A percentile compares a stretch with the other conserved stretches of the same genome.
phyloP scores from a whole-genome alignment of 495 filamentous ascomycete species.

The Xylaria venustula region DNA sequence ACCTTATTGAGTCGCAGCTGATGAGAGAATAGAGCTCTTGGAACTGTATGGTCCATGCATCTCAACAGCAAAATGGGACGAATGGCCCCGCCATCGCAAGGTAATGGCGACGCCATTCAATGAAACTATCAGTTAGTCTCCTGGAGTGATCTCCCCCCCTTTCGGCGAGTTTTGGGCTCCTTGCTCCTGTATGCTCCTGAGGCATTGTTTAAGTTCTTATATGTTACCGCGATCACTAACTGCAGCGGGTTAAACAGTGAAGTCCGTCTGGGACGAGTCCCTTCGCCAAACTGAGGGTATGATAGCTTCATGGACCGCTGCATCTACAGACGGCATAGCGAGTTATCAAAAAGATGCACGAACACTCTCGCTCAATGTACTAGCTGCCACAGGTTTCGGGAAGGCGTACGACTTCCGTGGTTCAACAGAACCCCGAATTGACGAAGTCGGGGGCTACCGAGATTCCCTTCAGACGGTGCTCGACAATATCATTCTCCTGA shows the following conservation, averaged over 20 bases:
- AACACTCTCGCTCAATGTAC: constrained; percentile 37
- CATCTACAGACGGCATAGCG: constrained; percentile 9
- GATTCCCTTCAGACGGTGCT: constrained; percentile 28
- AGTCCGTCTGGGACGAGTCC: constrained; percentile 41
- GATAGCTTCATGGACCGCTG: constrained; percentile 33
- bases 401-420: constrained; percentile 34
- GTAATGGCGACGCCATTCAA: constrained; percentile 41
- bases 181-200: too few species aligned
- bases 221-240: too few species aligned
- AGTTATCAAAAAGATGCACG: constrained; percentile 24
- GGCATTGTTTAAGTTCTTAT: too few species aligned
- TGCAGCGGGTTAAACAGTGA: too few species aligned
- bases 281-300: constrained; percentile 38
- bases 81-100: constrained; percentile 44
- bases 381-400: constrained; percentile 32
- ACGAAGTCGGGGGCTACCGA: constrained; percentile 18
- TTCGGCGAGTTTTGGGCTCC: too few species aligned
- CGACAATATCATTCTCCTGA: constrained; percentile 20
- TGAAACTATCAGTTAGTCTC: constrained; percentile 45
- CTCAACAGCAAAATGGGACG: constrained; percentile 20
- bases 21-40: constrained; percentile 12
- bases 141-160: too few species aligned
- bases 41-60: constrained; percentile 23
- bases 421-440: constrained; percentile 7
- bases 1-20: not conserved